Percentiles rank a stretch among this genome's conserved stretches.
These are phyloP conservation scores for Ogataea henricii DNA, from an alignment of 805 yeast genomes.

Conservation along the genomic window DNA sequence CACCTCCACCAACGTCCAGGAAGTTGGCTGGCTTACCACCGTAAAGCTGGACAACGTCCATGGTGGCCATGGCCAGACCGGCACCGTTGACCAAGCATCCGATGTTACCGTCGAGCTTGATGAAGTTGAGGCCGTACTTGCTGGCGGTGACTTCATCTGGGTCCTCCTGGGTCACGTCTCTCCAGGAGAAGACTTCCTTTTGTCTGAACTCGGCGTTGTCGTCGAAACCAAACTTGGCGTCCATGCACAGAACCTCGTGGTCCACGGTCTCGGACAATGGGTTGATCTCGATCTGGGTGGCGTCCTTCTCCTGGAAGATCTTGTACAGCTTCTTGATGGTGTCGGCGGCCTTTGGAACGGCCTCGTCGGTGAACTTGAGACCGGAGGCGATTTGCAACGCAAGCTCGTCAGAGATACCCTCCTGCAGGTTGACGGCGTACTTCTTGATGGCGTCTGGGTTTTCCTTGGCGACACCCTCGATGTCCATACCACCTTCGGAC, in stretches of 20 bases:
- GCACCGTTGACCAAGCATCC: conserved; percentile 99
- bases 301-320: conserved; percentile 88
- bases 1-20: conserved; percentile 99
- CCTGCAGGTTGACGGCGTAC: conserved; percentile 72
- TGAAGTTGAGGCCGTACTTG: conserved; percentile 87
- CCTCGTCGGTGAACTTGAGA: conserved; percentile 78
- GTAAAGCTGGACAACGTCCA: conserved; percentile 97
- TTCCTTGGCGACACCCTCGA: conserved; percentile 94
- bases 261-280: conserved; percentile 94
- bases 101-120: conserved; percentile 96
- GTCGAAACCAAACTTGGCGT: conserved; percentile 97
- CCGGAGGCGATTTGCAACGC: conserved; percentile 77
- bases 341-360: conserved; percentile 84
- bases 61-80: conserved; percentile 99
- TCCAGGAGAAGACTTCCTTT: conserved; percentile 91
- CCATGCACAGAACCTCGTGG: conserved; percentile 94
- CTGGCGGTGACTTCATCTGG: conserved; percentile 95
- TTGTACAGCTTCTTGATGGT: conserved; percentile 84
- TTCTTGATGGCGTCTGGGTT: conserved; percentile 92
- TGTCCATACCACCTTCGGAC: conserved; percentile 99
- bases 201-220: conserved; percentile 96
- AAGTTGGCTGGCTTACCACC: conserved; percentile 99
- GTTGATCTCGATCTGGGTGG: conserved; percentile 98
- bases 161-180: conserved; percentile 97
- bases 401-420: conserved; percentile 76